phyloP scores from a whole-genome alignment of 1,284 basidiomycete genomes.

The Cutaneotrichosporon sp. region DNA sequence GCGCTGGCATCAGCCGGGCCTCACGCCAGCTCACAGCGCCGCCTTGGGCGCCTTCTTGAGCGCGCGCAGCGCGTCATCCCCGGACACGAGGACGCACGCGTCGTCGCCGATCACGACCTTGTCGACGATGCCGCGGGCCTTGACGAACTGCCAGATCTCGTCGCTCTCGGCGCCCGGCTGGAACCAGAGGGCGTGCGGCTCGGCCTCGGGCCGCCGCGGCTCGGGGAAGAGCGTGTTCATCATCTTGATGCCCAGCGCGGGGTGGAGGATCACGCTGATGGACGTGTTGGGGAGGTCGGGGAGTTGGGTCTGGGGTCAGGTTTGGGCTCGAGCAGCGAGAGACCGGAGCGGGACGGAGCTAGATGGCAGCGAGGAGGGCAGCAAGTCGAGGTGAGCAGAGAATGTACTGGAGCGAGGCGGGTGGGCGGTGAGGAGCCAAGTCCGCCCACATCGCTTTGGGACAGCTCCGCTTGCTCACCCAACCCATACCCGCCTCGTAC shows the following conservation, averaged over 20 bases:
- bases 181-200: slow-evolving; percentile 4
- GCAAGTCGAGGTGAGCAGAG: too few species aligned
- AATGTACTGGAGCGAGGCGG: too few species aligned
- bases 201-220: neutral
- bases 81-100: neutral
- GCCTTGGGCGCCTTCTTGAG: neutral
- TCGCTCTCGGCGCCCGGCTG: slow-evolving; percentile 3
- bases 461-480: too few species aligned
- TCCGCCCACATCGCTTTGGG: too few species aligned
- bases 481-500: too few species aligned
- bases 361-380: too few species aligned
- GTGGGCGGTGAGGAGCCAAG: too few species aligned
- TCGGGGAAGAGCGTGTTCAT: slow-evolving; percentile 1
- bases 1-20: neutral
- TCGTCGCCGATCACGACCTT: slow-evolving; percentile 6
- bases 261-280: neutral
- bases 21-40: neutral
- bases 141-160: neutral
- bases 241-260: neutral
- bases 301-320: neutral
- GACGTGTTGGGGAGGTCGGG: slow-evolving; percentile 2
- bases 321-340: too few species aligned
- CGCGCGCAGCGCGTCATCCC: neutral
- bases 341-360: too few species aligned
- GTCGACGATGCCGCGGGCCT: neutral